These are phyloP conservation scores for Powellomyces hirtus DNA, from an alignment of 192 early-diverging fungal species.

Conservation along the genomic window DNA sequence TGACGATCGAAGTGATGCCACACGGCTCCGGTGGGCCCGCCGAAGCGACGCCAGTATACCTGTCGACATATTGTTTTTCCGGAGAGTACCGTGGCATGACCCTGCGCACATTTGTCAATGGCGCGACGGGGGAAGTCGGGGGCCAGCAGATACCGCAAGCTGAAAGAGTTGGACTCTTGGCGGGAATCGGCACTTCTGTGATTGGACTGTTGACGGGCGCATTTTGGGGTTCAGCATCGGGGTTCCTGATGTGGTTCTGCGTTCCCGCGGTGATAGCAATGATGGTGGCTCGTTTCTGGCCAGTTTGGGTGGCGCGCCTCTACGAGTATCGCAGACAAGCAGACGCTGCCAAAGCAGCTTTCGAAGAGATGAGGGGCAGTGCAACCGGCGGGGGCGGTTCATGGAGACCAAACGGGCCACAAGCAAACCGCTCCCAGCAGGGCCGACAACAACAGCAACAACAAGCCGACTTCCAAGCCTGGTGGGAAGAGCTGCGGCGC, in stretches of 20 bases:
- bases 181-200: background rate
- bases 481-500: constrained; percentile 16
- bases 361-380: background rate
- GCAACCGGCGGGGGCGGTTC: background rate
- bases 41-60: constrained; percentile 10
- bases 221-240: background rate
- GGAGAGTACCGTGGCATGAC: constrained; percentile 4
- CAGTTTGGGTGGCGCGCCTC: background rate
- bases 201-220: constrained; percentile 4
- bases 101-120: constrained; percentile 26
- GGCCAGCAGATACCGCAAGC: constrained; percentile 12
- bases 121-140: constrained; percentile 9
- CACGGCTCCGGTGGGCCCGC: background rate
- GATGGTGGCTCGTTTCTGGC: constrained; percentile 15
- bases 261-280: constrained; percentile 9
- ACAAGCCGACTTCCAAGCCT: background rate
- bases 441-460: background rate
- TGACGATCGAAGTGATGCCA: constrained; percentile 1
- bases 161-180: background rate
- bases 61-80: constrained; percentile 12
- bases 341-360: background rate
- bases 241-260: constrained; percentile 12
- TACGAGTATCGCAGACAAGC: constrained; percentile 2
- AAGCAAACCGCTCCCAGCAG: background rate
- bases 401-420: too few relatives aligned